phyloP scores from a whole-genome alignment of 495 filamentous ascomycete species.

The Lasiosphaeria miniovina region DNA sequence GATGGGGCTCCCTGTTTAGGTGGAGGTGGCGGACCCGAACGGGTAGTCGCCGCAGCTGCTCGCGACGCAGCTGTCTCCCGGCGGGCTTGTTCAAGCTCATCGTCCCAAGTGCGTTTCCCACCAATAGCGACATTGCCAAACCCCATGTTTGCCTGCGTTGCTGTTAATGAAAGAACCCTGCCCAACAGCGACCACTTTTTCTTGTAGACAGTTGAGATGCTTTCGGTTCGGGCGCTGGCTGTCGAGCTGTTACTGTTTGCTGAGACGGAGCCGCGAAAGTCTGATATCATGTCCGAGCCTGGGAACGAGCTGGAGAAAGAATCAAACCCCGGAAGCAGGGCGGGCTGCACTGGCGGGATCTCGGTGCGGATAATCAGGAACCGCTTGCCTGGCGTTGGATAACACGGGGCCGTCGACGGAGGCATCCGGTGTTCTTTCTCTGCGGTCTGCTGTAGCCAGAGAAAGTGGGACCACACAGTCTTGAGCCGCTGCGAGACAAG shows the following conservation, averaged over 20 bases:
- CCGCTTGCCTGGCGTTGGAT: slow-evolving; percentile 84
- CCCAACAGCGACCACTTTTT: slow-evolving; percentile 69
- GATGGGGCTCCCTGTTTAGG: slow-evolving; percentile 25
- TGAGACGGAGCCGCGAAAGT: slow-evolving; percentile 16
- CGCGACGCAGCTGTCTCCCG: slow-evolving; percentile 42
- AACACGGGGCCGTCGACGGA: slow-evolving; percentile 77
- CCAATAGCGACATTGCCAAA: not conserved
- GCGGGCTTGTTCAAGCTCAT: slow-evolving; percentile 42
- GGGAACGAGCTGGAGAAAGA: slow-evolving; percentile 28
- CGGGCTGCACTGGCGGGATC: slow-evolving; percentile 53
- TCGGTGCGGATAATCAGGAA: slow-evolving; percentile 93
- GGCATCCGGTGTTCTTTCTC: slow-evolving; percentile 51
- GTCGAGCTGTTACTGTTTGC: slow-evolving; percentile 2
- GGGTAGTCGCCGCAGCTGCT: slow-evolving; percentile 16
- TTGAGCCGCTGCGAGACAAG: slow-evolving; percentile 67
- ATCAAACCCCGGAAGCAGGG: slow-evolving; percentile 41
- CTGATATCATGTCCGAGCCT: slow-evolving; percentile 1
- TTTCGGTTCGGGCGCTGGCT: slow-evolving; percentile 10
- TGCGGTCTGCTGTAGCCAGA: slow-evolving; percentile 65
- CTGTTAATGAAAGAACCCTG: slow-evolving; percentile 58
- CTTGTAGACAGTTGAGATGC: slow-evolving; percentile 41
- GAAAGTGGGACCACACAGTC: slow-evolving; percentile 74
- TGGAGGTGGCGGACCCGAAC: slow-evolving; percentile 30
- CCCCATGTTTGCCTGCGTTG: slow-evolving; percentile 21
- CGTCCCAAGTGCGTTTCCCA: slow-evolving; percentile 32